Conservation (phyloP, 2,329 filamentous ascomycete species). For the Beauveria brongniartii region DNA sequence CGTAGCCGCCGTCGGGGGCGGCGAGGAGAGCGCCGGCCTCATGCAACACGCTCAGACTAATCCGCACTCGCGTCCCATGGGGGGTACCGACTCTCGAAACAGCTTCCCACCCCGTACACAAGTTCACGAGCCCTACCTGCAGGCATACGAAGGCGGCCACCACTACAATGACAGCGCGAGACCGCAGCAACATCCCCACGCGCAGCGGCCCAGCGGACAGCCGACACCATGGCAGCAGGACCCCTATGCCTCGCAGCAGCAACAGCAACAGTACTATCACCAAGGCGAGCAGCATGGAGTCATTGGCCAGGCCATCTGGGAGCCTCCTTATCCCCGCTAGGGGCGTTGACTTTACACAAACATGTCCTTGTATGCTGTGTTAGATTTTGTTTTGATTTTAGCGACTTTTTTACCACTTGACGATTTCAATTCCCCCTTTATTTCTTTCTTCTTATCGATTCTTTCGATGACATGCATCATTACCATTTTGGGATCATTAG, state of each 20-base stretch:
- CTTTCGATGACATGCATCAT: too few species aligned
- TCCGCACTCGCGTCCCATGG: constrained; percentile 14
- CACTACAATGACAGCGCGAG: not conserved
- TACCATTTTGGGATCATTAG: too few species aligned
- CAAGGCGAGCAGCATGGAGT: constrained; percentile 8
- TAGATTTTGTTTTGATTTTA: not conserved
- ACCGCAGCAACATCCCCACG: constrained; percentile 3
- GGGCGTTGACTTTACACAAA: not conserved
- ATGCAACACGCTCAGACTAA: constrained; percentile 30
- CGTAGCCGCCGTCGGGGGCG: constrained; percentile 14
- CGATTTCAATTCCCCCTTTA: too few species aligned
- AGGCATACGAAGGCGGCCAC: not conserved
- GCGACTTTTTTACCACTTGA: not conserved
- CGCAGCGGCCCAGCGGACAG: constrained; percentile 2
- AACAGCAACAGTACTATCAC: not conserved
- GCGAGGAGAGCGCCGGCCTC: constrained; percentile 35
- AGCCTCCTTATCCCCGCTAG: constrained; percentile 6
- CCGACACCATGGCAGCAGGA: not conserved
- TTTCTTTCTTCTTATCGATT: too few species aligned
- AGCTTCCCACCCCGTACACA: constrained; percentile 1
- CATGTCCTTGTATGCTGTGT: not conserved
- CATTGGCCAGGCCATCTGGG: constrained; percentile 11
- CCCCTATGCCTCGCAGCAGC: constrained; percentile 1
- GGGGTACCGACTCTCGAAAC: not conserved
- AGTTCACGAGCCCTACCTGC: constrained; percentile 7